Conservation (phyloP, 2,329 filamentous ascomycete genomes). For the Rugonectria rugulosa region DNA sequence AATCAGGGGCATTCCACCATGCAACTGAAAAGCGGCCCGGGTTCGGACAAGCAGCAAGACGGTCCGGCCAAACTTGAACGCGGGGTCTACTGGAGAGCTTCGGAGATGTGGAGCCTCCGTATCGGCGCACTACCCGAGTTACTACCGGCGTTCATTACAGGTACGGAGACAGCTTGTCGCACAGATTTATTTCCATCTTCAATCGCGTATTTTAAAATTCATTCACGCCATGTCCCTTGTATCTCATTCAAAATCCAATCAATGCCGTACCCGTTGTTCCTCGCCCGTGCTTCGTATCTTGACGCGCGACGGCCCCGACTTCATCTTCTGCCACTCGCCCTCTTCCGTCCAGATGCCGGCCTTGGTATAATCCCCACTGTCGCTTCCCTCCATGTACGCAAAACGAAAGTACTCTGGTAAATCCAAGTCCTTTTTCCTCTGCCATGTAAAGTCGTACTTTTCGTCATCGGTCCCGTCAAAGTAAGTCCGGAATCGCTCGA, state of each 20-base stretch:
- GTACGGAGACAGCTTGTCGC: no score
- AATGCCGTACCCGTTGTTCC: slow-evolving; percentile 31
- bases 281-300: slow-evolving; percentile 38
- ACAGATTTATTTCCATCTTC: no score
- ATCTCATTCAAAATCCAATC: slow-evolving; percentile 20
- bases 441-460: slow-evolving; percentile 64
- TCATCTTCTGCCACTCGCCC: slow-evolving; percentile 72
- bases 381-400: slow-evolving; percentile 72
- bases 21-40: no score
- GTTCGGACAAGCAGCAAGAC: no score
- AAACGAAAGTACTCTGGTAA: slow-evolving; percentile 80
- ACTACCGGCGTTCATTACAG: background rate
- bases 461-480: slow-evolving; percentile 62
- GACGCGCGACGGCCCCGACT: slow-evolving; percentile 63
- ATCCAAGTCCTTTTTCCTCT: slow-evolving; percentile 52
- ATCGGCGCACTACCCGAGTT: background rate
- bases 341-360: slow-evolving; percentile 74
- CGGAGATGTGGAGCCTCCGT: slow-evolving; percentile 15
- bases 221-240: no score
- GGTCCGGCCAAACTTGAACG: background rate
- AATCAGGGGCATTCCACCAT: no score
- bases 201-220: no score
- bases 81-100: slow-evolving; percentile 4
- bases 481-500: slow-evolving; percentile 80
- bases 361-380: slow-evolving; percentile 75